phyloP scores from a whole-genome alignment of 768 basidiomycete genomes.

The Suillus cothurnatus region DNA sequence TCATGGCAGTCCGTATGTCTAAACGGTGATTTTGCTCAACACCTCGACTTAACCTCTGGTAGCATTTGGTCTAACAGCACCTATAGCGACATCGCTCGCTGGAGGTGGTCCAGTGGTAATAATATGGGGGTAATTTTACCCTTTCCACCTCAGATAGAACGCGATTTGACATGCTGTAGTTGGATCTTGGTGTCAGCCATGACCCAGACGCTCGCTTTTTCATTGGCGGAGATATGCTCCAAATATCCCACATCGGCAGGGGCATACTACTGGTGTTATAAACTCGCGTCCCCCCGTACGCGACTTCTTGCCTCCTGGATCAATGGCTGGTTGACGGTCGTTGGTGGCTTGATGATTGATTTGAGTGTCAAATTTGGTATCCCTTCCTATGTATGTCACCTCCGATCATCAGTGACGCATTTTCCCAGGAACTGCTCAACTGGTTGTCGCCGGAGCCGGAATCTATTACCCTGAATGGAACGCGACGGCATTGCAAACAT shows the following conservation, averaged over 20 bases:
- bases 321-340: slow-evolving; percentile 68
- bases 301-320: slow-evolving; percentile 62
- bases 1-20: slow-evolving; percentile 62
- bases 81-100: slow-evolving; percentile 55
- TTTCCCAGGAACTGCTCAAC: slow-evolving; percentile 54
- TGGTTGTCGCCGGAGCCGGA: slow-evolving; percentile 58
- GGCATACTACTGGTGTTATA: slow-evolving; percentile 69
- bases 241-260: slow-evolving; percentile 65
- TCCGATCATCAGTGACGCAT: background rate
- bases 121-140: slow-evolving; percentile 53
- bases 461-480: slow-evolving; percentile 63
- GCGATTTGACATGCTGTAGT: slow-evolving; percentile 27
- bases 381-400: background rate
- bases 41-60: slow-evolving; percentile 10
- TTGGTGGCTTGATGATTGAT: slow-evolving; percentile 71
- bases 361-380: slow-evolving; percentile 64
- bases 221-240: slow-evolving; percentile 60
- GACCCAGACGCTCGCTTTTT: slow-evolving; percentile 51
- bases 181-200: slow-evolving; percentile 54
- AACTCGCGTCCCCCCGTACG: slow-evolving; percentile 53
- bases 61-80: slow-evolving; percentile 61
- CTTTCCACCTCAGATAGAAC: background rate
- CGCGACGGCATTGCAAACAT: slow-evolving; percentile 61
- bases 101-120: slow-evolving; percentile 59
- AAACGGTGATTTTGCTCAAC: background rate